These are phyloP conservation scores for Carpinus fangiana DNA, from an alignment of 306 rosid genomes.

Conservation along the genomic window DNA sequence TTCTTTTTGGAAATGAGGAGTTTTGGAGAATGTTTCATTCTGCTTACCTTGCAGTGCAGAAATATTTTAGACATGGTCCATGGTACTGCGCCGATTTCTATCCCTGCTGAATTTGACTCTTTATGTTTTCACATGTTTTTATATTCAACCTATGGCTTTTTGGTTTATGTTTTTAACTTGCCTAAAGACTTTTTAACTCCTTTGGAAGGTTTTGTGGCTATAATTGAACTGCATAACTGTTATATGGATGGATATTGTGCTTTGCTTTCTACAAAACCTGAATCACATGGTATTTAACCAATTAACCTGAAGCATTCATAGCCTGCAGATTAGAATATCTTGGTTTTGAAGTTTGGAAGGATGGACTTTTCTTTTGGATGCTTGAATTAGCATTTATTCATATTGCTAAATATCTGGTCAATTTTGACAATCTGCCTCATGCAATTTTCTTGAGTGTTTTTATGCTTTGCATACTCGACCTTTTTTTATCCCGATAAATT, in stretches of 20 bases:
- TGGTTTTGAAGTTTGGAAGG: no score
- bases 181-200: not conserved
- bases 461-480: not conserved
- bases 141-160: not conserved
- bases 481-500: not conserved
- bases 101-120: slow-evolving; percentile 13
- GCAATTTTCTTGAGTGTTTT: not conserved
- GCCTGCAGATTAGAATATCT: not conserved
- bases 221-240: not conserved
- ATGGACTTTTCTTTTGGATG: not conserved
- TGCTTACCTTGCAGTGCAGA: slow-evolving; percentile 60
- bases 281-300: not conserved
- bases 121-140: not conserved
- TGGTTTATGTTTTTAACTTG: not conserved
- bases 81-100: slow-evolving; percentile 52
- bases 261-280: not conserved
- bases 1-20: slow-evolving; percentile 69
- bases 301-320: not conserved
- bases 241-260: not conserved
- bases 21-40: slow-evolving; percentile 65
- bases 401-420: not conserved
- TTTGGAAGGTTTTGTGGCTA: not conserved
- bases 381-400: not conserved
- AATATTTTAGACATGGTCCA: slow-evolving; percentile 85
- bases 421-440: not conserved